A percentile compares a stretch with the other conserved stretches of the same genome.
Evolutionary conservation across 176 grass and related monocot genomes (phyloP).

Genomic region (Zoysia japonica): DNA sequence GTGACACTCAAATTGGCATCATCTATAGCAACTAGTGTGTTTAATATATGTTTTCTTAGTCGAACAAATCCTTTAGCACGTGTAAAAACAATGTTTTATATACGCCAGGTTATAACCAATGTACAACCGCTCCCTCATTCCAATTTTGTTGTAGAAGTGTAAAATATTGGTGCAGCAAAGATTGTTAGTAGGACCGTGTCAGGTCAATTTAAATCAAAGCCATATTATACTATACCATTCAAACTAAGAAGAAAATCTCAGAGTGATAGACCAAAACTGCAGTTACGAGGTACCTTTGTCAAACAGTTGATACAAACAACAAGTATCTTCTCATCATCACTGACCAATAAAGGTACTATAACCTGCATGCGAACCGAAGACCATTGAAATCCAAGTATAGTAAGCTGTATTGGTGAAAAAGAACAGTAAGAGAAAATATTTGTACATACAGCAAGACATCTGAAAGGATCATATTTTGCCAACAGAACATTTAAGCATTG

Average conservation of each 20-base stretch:
- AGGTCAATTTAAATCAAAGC: too few relatives aligned
- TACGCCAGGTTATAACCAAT: too few relatives aligned
- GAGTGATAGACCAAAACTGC: not conserved
- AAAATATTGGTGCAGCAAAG: too few relatives aligned
- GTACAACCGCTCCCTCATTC: too few relatives aligned
- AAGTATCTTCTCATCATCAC: conserved; percentile 84
- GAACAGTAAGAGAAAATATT: conserved; percentile 20
- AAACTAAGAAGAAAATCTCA: not conserved
- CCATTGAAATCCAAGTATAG: conserved; percentile 27
- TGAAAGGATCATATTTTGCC: conserved; percentile 73
- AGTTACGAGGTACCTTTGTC: conserved; percentile 69
- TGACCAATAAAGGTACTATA: conserved; percentile 76
- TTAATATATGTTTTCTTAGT: too few relatives aligned
- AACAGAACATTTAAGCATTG: conserved; percentile 66
- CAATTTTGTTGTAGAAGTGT: too few relatives aligned
- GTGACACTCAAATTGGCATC: too few relatives aligned
- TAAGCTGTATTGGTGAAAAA: conserved; percentile 28
- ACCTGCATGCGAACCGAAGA: conserved; percentile 55
- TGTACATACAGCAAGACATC: conserved; percentile 78
- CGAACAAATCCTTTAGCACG: too few relatives aligned
- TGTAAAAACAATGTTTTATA: too few relatives aligned
- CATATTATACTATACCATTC: not conserved
- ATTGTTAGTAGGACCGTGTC: too few relatives aligned
- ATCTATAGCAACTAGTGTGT: too few relatives aligned
- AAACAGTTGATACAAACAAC: conserved; percentile 86